Conservation (phyloP, 2,329 filamentous ascomycete species). For the Pseudogymnoascus sp. region DNA sequence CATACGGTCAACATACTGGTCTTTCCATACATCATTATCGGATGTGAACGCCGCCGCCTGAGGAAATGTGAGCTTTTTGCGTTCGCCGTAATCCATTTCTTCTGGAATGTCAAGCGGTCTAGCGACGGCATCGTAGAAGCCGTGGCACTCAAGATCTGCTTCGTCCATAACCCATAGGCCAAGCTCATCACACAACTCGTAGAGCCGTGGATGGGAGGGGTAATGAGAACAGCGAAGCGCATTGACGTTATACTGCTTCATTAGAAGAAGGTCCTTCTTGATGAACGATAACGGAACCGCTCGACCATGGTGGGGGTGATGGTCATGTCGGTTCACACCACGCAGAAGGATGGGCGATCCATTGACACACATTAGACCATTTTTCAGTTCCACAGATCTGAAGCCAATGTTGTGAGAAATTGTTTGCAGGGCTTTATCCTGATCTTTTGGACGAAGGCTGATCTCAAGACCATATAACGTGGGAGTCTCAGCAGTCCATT, state of each 20-base stretch:
- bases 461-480: constrained; percentile 50
- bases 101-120: constrained; percentile 45
- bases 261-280: constrained; percentile 52
- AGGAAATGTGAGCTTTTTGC: constrained; percentile 47
- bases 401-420: constrained; percentile 48
- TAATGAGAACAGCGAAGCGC: constrained; percentile 62
- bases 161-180: constrained; percentile 54
- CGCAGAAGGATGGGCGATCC: constrained; percentile 52
- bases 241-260: constrained; percentile 67
- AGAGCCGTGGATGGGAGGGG: constrained; percentile 51
- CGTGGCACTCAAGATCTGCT: constrained; percentile 46
- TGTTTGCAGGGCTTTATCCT: constrained; percentile 20
- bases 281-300: constrained; percentile 48
- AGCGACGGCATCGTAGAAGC: constrained; percentile 35
- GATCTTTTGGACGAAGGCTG: constrained; percentile 32
- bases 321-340: constrained; percentile 63
- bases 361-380: constrained; percentile 55
- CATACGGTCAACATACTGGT: constrained; percentile 60
- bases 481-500: constrained; percentile 62
- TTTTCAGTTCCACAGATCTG: constrained; percentile 52
- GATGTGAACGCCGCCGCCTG: constrained; percentile 50
- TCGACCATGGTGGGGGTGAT: constrained; percentile 51
- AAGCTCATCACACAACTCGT: constrained; percentile 56
- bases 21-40: constrained; percentile 52
- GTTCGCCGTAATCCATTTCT: constrained; percentile 50